Percentiles rank a stretch among this genome's conserved stretches.
These are phyloP conservation scores for Bipolaris sorokiniana DNA, from an alignment of 2,329 filamentous ascomycete species.

Conservation along the genomic window DNA sequence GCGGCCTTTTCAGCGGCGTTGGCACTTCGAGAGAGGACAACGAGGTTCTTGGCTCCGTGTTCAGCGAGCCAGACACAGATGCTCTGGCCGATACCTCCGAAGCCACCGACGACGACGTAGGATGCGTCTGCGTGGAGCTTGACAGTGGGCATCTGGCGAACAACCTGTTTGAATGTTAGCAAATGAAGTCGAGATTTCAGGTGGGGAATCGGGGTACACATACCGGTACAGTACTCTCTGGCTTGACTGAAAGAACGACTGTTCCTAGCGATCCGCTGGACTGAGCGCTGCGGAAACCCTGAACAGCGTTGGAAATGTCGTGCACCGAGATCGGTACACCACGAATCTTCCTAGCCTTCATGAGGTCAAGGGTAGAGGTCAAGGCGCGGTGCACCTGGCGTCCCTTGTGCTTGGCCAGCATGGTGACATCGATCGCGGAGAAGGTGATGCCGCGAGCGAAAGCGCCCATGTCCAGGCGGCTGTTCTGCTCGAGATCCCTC, in stretches of 20 bases:
- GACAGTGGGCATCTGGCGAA: slow-evolving; percentile 48
- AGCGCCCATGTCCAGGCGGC: slow-evolving; percentile 5
- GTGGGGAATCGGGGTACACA: neutral
- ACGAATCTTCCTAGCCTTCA: neutral
- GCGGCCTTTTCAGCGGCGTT: slow-evolving; percentile 6
- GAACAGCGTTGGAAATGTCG: neutral
- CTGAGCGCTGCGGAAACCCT: neutral
- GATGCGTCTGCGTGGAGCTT: slow-evolving; percentile 3
- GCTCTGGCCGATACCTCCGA: slow-evolving; percentile 28
- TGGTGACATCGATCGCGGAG: neutral
- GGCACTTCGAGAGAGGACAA: slow-evolving; percentile 21
- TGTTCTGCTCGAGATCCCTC: slow-evolving; percentile 21
- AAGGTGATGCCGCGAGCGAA: slow-evolving; percentile 4
- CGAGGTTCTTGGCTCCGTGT: slow-evolving; percentile 23
- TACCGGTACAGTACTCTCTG: neutral
- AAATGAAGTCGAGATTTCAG: neutral
- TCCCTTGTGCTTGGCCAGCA: neutral
- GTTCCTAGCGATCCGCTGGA: neutral
- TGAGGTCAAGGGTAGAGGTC: neutral
- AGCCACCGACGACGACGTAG: slow-evolving; percentile 31
- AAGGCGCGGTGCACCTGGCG: neutral
- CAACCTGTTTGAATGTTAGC: slow-evolving; percentile 32
- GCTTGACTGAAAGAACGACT: neutral
- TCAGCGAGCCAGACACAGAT: slow-evolving; percentile 26
- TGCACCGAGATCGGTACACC: neutral